phyloP scores from a whole-genome alignment of 352 stramenopile genomes.

The Thraustotheca clavata region DNA sequence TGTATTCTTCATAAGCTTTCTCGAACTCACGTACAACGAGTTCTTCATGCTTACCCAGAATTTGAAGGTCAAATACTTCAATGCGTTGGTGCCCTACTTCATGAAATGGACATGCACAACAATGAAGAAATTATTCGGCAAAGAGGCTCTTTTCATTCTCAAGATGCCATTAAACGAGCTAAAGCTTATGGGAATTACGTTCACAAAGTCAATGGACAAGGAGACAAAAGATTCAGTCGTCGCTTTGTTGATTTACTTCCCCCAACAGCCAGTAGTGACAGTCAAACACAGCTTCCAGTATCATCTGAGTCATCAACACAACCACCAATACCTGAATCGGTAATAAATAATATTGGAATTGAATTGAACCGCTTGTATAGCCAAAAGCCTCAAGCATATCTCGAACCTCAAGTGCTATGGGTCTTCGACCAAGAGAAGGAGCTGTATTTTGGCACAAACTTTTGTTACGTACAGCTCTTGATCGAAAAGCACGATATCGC shows the following conservation, averaged over 20 bases:
- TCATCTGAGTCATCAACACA: background rate
- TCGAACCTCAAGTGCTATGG: no score
- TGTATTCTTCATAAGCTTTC: constrained; percentile 18
- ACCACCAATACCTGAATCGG: background rate
- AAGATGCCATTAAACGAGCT: constrained; percentile 6
- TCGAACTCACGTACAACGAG: constrained; percentile 5
- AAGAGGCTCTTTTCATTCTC: background rate
- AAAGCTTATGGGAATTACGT: constrained; percentile 18
- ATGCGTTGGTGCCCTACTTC: background rate
- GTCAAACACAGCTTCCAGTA: background rate
- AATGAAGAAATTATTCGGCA: background rate
- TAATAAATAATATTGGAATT: background rate
- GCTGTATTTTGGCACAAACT: constrained; percentile 8
- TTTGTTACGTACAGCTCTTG: background rate
- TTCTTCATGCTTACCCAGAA: constrained; percentile 15
- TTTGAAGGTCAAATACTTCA: constrained; percentile 17
- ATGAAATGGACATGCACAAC: constrained; percentile 21
- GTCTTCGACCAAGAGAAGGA: no score
- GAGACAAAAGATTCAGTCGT: background rate
- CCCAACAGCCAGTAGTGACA: background rate
- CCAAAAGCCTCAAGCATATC: background rate
- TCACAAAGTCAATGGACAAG: background rate
- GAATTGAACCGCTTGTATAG: background rate
- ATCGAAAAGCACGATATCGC: constrained; percentile 9
- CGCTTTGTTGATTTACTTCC: background rate